Conservation (phyloP, 495 filamentous ascomycete species). For the Talaromyces proteolyticus region DNA sequence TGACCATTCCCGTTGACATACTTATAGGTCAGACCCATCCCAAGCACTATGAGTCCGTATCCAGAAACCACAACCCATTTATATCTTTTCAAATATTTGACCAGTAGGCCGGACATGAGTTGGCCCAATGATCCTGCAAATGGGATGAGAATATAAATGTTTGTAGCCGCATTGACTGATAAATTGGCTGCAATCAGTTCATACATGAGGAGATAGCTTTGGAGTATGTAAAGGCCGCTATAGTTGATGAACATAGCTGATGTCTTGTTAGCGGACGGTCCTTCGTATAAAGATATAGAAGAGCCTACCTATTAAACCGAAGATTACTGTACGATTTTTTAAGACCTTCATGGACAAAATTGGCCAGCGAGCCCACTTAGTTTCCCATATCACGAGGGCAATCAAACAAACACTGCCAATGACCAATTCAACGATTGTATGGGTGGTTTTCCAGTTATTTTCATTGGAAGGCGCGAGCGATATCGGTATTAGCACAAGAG, state of each 20-base stretch:
- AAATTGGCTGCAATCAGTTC: slow-evolving; percentile 1
- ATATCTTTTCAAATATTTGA: slow-evolving; percentile 4
- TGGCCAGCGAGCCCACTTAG: slow-evolving; percentile 1
- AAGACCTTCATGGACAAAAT: slow-evolving; percentile 1
- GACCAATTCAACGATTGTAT: not conserved
- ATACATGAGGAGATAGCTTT: slow-evolving; percentile 3
- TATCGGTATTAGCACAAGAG: slow-evolving; percentile 4
- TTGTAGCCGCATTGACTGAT: slow-evolving; percentile 3
- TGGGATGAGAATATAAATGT: slow-evolving; percentile 2
- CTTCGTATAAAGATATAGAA: not conserved
- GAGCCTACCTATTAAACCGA: not conserved
- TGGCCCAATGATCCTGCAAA: slow-evolving; percentile 4
- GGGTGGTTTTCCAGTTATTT: slow-evolving; percentile 1
- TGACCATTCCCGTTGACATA: slow-evolving; percentile 3
- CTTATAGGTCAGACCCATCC: slow-evolving; percentile 3
- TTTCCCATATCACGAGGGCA: slow-evolving; percentile 1
- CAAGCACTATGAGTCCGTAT: slow-evolving; percentile 3
- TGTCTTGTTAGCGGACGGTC: not conserved
- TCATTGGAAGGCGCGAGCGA: slow-evolving; percentile 1
- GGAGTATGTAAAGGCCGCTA: not conserved
- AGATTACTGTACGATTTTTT: slow-evolving; percentile 1
- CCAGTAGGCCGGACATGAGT: not conserved
- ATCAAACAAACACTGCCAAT: slow-evolving; percentile 1
- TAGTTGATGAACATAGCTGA: slow-evolving; percentile 4
- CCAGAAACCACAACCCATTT: slow-evolving; percentile 3